Percentiles rank a stretch among this genome's conserved stretches.
These are phyloP conservation scores for Aphanocladium album DNA, from an alignment of 2,329 filamentous ascomycete species.

Conservation along the genomic window DNA sequence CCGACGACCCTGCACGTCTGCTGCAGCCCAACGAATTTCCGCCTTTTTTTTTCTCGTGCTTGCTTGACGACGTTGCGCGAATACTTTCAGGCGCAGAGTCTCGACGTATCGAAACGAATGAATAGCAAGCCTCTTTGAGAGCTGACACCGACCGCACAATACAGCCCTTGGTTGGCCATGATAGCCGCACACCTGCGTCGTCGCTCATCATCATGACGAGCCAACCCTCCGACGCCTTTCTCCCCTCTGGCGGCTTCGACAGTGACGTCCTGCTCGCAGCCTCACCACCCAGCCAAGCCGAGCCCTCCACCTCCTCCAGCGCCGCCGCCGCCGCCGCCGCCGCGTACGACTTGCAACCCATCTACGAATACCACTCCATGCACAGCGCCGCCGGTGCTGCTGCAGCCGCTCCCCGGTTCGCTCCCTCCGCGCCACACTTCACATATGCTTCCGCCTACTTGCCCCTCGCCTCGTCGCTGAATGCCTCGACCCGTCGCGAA, in stretches of 20 bases:
- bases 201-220: constrained; percentile 31
- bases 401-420: constrained; percentile 18
- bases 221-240: constrained; percentile 37
- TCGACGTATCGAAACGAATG: neutral
- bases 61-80: no score
- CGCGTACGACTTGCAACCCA: constrained; percentile 30
- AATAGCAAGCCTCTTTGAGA: neutral
- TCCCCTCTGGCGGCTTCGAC: constrained; percentile 35
- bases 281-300: constrained; percentile 26
- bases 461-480: constrained; percentile 22
- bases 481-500: constrained; percentile 12
- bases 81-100: neutral
- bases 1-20: constrained; percentile 5
- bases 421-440: constrained; percentile 19
- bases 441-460: constrained; percentile 14
- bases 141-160: neutral
- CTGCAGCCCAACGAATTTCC: neutral
- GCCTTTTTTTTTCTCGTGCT: neutral
- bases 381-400: constrained; percentile 17
- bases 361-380: constrained; percentile 34
- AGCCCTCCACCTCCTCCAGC: constrained; percentile 29
- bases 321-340: no score
- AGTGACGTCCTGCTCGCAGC: constrained; percentile 24
- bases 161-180: constrained; percentile 7
- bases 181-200: neutral